Evolutionary conservation across 2,329 filamentous ascomycete species (phyloP).

Genomic region (Calonectria honghensis): DNA sequence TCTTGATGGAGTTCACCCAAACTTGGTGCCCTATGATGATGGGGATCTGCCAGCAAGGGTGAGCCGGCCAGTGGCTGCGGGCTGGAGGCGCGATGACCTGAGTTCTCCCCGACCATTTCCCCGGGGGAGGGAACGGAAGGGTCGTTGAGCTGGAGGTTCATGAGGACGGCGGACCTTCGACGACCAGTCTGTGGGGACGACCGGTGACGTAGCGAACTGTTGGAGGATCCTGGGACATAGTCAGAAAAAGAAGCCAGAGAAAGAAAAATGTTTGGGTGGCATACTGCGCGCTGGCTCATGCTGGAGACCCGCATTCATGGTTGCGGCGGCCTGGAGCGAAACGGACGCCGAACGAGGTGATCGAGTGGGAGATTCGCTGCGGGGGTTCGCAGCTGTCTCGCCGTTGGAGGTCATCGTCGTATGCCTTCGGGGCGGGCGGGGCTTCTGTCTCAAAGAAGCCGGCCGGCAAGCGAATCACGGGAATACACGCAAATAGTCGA

Average conservation of each 20-base stretch:
- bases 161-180: constrained; percentile 80
- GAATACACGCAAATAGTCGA: constrained; percentile 6
- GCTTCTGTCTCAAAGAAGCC: not conserved
- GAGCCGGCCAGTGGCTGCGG: constrained; percentile 69
- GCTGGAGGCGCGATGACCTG: constrained; percentile 59
- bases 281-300: constrained; percentile 76
- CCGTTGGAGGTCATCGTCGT: constrained; percentile 57
- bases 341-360: constrained; percentile 80
- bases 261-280: constrained; percentile 44
- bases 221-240: constrained; percentile 67
- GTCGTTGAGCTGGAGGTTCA: constrained; percentile 85
- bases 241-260: constrained; percentile 28
- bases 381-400: constrained; percentile 51
- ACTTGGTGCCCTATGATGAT: constrained; percentile 81
- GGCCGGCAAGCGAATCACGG: not conserved
- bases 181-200: constrained; percentile 71
- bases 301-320: constrained; percentile 85
- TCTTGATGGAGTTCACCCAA: constrained; percentile 87
- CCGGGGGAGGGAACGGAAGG: constrained; percentile 80
- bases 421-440: not conserved
- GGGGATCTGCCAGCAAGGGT: constrained; percentile 71
- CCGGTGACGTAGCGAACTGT: constrained; percentile 69
- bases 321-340: constrained; percentile 84
- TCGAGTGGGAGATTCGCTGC: constrained; percentile 72
- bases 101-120: constrained; percentile 76